Conservation (phyloP, 352 stramenopile species). For the Phytopythium chamaehyphon region DNA sequence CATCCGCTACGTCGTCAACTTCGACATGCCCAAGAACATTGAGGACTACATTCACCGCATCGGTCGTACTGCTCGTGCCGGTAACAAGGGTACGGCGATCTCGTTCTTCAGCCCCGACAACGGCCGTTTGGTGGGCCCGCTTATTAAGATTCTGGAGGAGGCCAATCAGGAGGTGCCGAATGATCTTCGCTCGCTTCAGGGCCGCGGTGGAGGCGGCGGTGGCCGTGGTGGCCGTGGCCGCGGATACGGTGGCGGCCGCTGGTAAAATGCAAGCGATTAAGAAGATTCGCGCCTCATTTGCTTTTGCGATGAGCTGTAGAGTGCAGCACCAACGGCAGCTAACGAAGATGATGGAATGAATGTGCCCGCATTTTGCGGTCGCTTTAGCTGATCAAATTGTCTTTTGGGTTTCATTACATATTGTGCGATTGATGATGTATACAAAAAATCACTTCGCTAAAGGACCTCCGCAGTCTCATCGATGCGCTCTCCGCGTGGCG, state of each 20-base stretch:
- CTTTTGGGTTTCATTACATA: background rate
- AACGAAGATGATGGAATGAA: background rate
- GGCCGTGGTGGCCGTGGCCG: slow-evolving; percentile 50
- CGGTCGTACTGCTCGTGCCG: slow-evolving; percentile 97
- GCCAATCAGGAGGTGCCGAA: slow-evolving; percentile 87
- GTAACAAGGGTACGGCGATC: slow-evolving; percentile 92
- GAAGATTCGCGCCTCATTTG: background rate
- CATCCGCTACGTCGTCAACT: slow-evolving; percentile 99
- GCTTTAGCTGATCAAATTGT: background rate
- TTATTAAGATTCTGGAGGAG: slow-evolving; percentile 89
- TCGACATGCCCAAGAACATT: slow-evolving; percentile 98
- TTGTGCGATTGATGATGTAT: background rate
- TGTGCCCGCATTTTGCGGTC: background rate
- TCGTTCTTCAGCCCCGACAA: slow-evolving; percentile 96
- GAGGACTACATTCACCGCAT: slow-evolving; percentile 99
- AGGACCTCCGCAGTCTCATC: slow-evolving; percentile 2
- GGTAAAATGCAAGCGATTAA: slow-evolving; percentile 30
- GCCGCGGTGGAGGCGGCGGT: slow-evolving; percentile 54
- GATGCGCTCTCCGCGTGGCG: slow-evolving; percentile 19
- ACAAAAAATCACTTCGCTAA: slow-evolving; percentile 9
- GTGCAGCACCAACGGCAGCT: background rate
- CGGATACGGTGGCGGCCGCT: slow-evolving; percentile 47
- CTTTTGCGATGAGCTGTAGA: background rate
- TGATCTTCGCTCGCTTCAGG: slow-evolving; percentile 69
- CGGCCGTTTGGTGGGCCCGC: slow-evolving; percentile 57